Evolutionary conservation across 768 basidiomycete species (phyloP).

Genomic region (Mycena filopes): DNA sequence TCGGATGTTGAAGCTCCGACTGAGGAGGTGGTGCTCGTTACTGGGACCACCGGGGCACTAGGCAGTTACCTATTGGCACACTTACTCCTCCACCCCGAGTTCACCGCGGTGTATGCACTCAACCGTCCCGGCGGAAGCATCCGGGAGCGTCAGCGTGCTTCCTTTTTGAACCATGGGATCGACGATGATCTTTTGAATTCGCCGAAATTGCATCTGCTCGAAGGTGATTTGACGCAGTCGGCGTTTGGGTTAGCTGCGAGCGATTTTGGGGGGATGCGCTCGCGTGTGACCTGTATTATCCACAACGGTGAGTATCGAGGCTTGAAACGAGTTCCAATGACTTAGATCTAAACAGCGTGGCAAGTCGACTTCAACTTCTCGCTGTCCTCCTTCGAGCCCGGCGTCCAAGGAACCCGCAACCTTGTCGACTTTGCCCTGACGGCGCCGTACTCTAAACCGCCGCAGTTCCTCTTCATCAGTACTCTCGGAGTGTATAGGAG

Average conservation of each 20-base stretch:
- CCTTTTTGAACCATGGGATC: background rate
- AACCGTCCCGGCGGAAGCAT: conserved; percentile 28
- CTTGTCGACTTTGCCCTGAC: background rate
- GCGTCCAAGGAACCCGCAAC: background rate
- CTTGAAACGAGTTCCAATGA: background rate
- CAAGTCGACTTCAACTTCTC: background rate
- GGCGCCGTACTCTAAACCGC: background rate
- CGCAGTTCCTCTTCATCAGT: background rate
- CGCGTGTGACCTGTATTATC: background rate
- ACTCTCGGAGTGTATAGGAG: background rate
- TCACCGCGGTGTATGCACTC: conserved; percentile 43
- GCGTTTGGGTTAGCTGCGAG: background rate
- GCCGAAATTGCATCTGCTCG: background rate
- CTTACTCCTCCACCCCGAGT: conserved; percentile 32
- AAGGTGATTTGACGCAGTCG: background rate
- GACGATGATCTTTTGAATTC: background rate
- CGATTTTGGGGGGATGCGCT: background rate
- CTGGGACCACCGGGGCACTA: conserved; percentile 48
- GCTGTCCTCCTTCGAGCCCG: background rate
- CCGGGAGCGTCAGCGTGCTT: background rate
- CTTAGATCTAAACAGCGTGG: background rate
- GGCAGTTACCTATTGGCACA: conserved; percentile 43
- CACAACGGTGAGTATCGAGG: background rate
- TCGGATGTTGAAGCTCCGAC: background rate
- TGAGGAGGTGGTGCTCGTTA: conserved; percentile 40